Evolutionary conservation across 306 rosid species (phyloP), one percentile per base, ranked within the genome.

Genomic region (Cicer pinnatifidum): DNA sequence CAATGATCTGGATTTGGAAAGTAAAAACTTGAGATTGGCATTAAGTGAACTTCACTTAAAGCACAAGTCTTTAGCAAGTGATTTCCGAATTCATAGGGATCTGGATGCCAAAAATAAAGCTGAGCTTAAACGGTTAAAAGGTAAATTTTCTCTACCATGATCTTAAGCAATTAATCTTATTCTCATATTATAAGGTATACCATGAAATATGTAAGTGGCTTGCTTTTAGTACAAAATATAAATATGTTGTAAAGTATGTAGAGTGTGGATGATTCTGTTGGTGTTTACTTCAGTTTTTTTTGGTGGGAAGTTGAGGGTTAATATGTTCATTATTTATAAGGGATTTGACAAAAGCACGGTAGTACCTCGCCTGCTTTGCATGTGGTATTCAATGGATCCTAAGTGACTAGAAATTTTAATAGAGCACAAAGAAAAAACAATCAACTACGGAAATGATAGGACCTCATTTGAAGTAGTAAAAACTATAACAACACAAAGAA

Each of bases 81-180:
- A 90, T 61, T 79, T 87, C 85, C 90, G 72, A 83, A 81, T 58
- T 52, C 88, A 83, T 62, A 78, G 76, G 61, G 98, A 86, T 59
- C 62, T 83, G 71, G 91, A 89, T 86, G 83, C 85, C 17, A 89
- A 87, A 85, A 82, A 84, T 71, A 90, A 90, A 75, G 93, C 91
- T 7, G 78, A 83, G 76, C 81, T 86, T 23, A 80, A 75, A 82
- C 77, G 78, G 57, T 76, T 92, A 48, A 85, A 80, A 84, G 98
- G 98, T 92, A 84, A 68, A 12, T 52, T 65, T 9, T 47, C 54
- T 70, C 16, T 66, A 28, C n/a, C 11, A 17, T 83, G 78, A 28
- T 56, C 35, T 67, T 41, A 28, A 8, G 50, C 46, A 33, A 17
- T 69, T 11, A 59, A 57, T 40, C 56, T 59, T 48, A 15, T 11